phyloP scores from a whole-genome alignment of 495 filamentous ascomycete species.

The Talaromyces liani region DNA sequence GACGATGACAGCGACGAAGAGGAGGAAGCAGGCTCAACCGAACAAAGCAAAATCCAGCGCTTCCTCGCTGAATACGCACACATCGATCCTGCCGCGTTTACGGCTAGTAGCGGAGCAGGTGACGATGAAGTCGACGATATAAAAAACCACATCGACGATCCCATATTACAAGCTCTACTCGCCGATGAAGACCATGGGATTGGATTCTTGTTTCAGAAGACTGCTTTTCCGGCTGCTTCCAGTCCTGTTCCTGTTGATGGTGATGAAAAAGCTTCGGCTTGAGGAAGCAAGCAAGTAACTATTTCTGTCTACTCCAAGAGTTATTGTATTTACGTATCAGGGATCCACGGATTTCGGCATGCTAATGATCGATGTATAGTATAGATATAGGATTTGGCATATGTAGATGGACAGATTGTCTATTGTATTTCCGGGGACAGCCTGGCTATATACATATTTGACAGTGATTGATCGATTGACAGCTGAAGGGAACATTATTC shows the following conservation, averaged over 20 bases:
- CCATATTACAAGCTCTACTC: constrained; percentile 52
- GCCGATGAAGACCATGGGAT: constrained; percentile 53
- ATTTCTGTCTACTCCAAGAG: too few relatives aligned
- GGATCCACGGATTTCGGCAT: background rate
- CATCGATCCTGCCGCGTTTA: constrained; percentile 45
- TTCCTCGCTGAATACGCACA: constrained; percentile 62
- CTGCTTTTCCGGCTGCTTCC: constrained; percentile 10
- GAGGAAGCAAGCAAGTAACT: background rate
- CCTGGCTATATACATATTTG: background rate
- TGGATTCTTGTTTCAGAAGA: constrained; percentile 64
- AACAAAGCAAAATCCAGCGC: constrained; percentile 44
- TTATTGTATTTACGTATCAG: too few relatives aligned
- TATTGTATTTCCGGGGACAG: background rate
- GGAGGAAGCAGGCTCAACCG: constrained; percentile 11
- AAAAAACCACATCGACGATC: constrained; percentile 48
- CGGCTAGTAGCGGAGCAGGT: constrained; percentile 7
- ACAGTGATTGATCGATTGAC: background rate
- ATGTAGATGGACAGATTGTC: background rate
- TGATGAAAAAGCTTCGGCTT: background rate
- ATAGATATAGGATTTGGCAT: background rate
- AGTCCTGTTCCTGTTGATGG: background rate
- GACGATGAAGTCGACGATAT: constrained; percentile 23
- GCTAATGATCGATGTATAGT: background rate
- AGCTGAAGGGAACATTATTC: background rate
- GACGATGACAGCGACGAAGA: background rate